A percentile compares a stretch with the other conserved stretches of the same genome.
phyloP scores from a whole-genome alignment of 129 eudicot species.

The Mikania micrantha region DNA sequence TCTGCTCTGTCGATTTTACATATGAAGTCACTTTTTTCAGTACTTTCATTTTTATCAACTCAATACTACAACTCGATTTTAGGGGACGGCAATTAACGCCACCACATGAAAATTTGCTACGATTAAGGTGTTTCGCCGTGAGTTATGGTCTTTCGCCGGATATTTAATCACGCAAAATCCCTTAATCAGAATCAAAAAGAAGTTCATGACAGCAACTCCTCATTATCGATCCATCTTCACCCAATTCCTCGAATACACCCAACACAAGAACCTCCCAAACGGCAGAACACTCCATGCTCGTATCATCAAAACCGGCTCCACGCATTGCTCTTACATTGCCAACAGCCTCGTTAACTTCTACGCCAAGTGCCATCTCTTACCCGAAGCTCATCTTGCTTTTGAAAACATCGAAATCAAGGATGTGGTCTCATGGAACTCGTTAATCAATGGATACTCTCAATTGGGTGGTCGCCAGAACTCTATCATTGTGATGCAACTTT shows the following conservation, averaged over 20 bases:
- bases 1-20: too few relatives aligned
- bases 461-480: slow-evolving; percentile 34
- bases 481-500: slow-evolving; percentile 32
- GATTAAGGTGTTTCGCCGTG: not conserved
- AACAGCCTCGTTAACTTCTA: slow-evolving; percentile 66
- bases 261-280: slow-evolving; percentile 35
- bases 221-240: slow-evolving; percentile 39
- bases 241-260: slow-evolving; percentile 49
- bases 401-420: slow-evolving; percentile 42
- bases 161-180: not conserved
- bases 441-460: slow-evolving; percentile 63
- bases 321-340: slow-evolving; percentile 41
- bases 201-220: slow-evolving; percentile 38
- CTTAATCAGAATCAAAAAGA: not conserved
- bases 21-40: too few relatives aligned
- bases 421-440: slow-evolving; percentile 74
- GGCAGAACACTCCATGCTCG: slow-evolving; percentile 61
- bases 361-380: slow-evolving; percentile 61
- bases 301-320: slow-evolving; percentile 54
- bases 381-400: slow-evolving; percentile 57
- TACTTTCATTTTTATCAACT: too few relatives aligned
- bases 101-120: too few relatives aligned
- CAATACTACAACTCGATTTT: too few relatives aligned
- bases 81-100: too few relatives aligned
- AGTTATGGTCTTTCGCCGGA: slow-evolving; percentile 5